Conservation (phyloP, 441 rosid species). For the Erysimum cheiri region DNA sequence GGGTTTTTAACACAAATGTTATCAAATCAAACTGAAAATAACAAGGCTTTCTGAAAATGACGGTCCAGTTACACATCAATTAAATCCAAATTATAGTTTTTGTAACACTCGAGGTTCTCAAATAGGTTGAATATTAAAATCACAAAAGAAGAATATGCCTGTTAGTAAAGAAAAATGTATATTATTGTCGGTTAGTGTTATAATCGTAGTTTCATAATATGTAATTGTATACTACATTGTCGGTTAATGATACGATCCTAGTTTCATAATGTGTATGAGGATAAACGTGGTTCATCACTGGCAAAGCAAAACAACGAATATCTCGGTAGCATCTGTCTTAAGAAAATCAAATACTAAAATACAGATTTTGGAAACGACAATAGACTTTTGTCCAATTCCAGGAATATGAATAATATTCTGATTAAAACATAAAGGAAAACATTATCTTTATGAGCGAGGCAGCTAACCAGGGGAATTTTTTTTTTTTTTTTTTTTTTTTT, state of each 20-base stretch:
- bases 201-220: background rate
- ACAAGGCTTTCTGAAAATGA: background rate
- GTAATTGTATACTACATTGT: background rate
- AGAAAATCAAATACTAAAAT: conserved; percentile 2
- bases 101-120: background rate
- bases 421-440: background rate
- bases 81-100: background rate
- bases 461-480: conserved; percentile 17
- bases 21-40: background rate
- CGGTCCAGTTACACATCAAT: background rate
- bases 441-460: conserved; percentile 35
- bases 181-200: conserved; percentile 3
- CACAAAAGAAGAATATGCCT: conserved; percentile 7
- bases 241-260: background rate
- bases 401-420: background rate
- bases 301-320: conserved; percentile 13
- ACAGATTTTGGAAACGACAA: conserved; percentile 28
- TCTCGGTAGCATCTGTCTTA: background rate
- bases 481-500: too few species aligned
- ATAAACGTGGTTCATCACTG: conserved; percentile 24
- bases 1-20: background rate
- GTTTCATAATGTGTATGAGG: background rate
- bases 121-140: background rate
- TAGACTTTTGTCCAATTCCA: conserved; percentile 21
- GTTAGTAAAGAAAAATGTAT: background rate